Evolutionary conservation across 371 early-diverging fungal genomes (phyloP).

Genomic region (Sporodiniella umbellata): DNA sequence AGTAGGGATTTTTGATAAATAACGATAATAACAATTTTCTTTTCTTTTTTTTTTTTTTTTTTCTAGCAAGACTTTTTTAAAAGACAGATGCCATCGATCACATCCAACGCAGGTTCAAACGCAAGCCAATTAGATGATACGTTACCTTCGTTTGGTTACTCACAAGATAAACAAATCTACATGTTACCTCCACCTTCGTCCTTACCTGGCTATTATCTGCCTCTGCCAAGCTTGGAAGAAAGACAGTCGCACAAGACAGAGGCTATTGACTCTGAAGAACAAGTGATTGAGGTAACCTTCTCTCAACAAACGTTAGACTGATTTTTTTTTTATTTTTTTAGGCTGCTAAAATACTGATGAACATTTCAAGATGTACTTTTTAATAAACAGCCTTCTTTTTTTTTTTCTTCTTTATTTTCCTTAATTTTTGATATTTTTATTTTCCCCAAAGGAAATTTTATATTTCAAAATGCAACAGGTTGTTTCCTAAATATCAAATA

Average conservation of each 20-base stretch:
- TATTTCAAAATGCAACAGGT: constrained; percentile 1
- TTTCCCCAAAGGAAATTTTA: neutral
- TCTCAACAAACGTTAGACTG: constrained; percentile 4
- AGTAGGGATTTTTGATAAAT: too few species aligned
- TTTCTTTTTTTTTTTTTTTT: constrained; percentile 1
- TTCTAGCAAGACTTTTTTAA: constrained; percentile 1
- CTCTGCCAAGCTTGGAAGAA: constrained; percentile 5
- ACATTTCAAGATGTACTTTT: constrained; percentile 42
- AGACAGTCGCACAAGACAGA: constrained; percentile 6
- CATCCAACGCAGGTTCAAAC: neutral
- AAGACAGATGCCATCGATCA: neutral
- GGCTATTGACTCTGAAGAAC: constrained; percentile 28
- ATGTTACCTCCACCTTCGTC: constrained; percentile 43
- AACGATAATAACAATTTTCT: too few species aligned
- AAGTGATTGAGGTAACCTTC: constrained; percentile 44
- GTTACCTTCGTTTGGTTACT: constrained; percentile 23
- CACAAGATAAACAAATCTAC: constrained; percentile 25
- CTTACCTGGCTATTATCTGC: constrained; percentile 29
- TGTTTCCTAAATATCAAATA: constrained; percentile 5
- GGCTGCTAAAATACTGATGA: constrained; percentile 49
- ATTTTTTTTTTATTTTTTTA: constrained; percentile 19
- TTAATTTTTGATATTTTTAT: neutral
- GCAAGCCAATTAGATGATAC: constrained; percentile 4
- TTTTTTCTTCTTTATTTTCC: too few species aligned
- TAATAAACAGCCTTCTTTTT: too few species aligned